Conservation (phyloP, 495 filamentous ascomycete species). For the Hypoxylon cercidicola region DNA sequence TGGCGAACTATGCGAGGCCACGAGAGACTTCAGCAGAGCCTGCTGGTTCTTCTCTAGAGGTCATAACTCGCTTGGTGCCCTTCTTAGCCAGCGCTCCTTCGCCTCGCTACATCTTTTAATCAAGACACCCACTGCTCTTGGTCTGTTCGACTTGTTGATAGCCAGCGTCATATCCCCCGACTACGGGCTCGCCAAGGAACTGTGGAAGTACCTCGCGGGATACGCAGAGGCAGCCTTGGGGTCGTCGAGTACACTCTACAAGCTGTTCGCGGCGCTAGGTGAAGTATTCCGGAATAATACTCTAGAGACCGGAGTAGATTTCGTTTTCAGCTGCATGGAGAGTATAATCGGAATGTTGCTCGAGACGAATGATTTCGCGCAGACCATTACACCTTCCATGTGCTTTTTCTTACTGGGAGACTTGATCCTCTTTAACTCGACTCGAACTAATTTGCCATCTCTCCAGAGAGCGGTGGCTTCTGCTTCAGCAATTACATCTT, state of each 20-base stretch:
- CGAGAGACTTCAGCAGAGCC: slow-evolving; percentile 37
- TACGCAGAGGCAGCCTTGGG: slow-evolving; percentile 30
- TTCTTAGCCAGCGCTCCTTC: slow-evolving; percentile 37
- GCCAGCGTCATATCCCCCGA: slow-evolving; percentile 36
- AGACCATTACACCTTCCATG: slow-evolving; percentile 25
- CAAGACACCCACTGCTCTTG: slow-evolving; percentile 30
- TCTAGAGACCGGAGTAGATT: slow-evolving; percentile 27
- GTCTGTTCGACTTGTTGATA: slow-evolving; percentile 36
- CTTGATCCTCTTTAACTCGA: slow-evolving; percentile 28
- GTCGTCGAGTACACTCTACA: slow-evolving; percentile 21
- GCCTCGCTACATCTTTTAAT: slow-evolving; percentile 28
- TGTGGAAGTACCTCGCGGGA: slow-evolving; percentile 36
- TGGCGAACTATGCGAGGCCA: slow-evolving; percentile 38
- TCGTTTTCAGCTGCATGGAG: slow-evolving; percentile 39
- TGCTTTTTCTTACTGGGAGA: slow-evolving; percentile 31
- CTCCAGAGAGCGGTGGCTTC: slow-evolving; percentile 21
- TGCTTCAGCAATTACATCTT: slow-evolving; percentile 5
- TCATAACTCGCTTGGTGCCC: slow-evolving; percentile 25
- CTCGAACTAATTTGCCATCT: slow-evolving; percentile 29
- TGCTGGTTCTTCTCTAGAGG: slow-evolving; percentile 39
- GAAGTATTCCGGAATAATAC: slow-evolving; percentile 32
- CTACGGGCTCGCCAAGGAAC: slow-evolving; percentile 31
- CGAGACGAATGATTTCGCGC: slow-evolving; percentile 27
- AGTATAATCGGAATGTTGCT: slow-evolving; percentile 37
- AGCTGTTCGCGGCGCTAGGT: slow-evolving; percentile 25